A percentile compares a stretch with the other conserved stretches of the same genome.
Conservation (phyloP, 352 stramenopile genomes). For the Globisporangium spiculum region DNA sequence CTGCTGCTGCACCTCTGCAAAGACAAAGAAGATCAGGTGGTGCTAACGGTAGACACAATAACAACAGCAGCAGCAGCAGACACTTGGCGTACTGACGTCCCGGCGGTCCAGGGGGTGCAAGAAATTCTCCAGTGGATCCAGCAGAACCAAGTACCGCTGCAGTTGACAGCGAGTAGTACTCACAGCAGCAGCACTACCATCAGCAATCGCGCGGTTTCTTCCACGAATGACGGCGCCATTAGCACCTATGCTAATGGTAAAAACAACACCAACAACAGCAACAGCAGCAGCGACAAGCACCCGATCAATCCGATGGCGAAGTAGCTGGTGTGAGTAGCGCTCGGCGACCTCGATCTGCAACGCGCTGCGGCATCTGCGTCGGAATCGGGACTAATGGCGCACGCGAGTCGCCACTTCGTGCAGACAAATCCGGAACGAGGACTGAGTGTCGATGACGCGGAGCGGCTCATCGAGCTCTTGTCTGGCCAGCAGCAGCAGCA, state of each 20-base stretch:
- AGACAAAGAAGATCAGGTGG: background rate
- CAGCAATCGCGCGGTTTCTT: background rate
- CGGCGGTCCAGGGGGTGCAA: background rate
- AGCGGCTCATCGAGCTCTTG: conserved; percentile 4
- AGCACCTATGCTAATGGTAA: background rate
- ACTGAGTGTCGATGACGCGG: background rate
- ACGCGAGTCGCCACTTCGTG: background rate
- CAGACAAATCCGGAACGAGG: background rate
- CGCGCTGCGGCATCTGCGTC: background rate
- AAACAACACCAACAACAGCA: background rate
- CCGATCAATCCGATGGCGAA: background rate
- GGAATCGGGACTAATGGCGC: background rate
- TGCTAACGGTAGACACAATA: background rate
- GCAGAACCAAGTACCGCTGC: conserved; percentile 2
- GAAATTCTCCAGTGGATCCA: conserved; percentile 9
- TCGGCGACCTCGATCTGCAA: background rate
- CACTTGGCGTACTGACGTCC: background rate
- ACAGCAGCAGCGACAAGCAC: background rate
- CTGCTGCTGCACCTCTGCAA: background rate
- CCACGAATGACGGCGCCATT: background rate
- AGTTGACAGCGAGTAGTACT: background rate
- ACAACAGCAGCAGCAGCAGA: background rate
- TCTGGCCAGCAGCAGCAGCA: background rate
- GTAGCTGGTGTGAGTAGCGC: background rate
- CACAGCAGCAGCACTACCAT: background rate